Evolutionary conservation across 441 rosid species (phyloP).

Genomic region (Francoa sonchifolia): DNA sequence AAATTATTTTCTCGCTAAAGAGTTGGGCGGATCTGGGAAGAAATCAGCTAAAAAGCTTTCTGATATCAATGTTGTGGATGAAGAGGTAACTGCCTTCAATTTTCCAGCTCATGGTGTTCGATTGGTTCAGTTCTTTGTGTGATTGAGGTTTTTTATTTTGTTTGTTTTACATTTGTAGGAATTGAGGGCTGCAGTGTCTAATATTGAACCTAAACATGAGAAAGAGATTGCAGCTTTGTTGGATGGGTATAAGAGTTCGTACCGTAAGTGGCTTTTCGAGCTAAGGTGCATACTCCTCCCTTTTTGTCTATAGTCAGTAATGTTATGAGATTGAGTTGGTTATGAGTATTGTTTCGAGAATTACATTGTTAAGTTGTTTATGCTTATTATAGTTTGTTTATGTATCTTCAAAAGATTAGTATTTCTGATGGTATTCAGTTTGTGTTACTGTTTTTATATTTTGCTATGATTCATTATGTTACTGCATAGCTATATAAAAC

Average conservation of each 20-base stretch:
- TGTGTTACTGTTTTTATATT: too few relatives aligned
- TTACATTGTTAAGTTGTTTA: too few relatives aligned
- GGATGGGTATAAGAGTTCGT: conserved; percentile 46
- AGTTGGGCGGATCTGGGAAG: conserved; percentile 42
- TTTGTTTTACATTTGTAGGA: conserved; percentile 27
- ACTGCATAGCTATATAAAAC: too few relatives aligned
- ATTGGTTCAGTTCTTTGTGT: neutral
- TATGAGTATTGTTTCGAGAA: neutral
- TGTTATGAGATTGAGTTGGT: neutral
- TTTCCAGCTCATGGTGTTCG: neutral
- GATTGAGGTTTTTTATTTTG: neutral
- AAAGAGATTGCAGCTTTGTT: conserved; percentile 44
- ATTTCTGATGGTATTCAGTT: too few relatives aligned
- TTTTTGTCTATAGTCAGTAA: neutral
- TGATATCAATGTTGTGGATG: conserved; percentile 65
- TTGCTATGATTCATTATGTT: too few relatives aligned
- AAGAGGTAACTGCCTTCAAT: conserved; percentile 36
- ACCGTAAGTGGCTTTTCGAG: conserved; percentile 62
- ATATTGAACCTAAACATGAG: conserved; percentile 50
- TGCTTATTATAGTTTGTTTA: too few relatives aligned
- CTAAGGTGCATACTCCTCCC: conserved; percentile 33
- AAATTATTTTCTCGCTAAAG: conserved; percentile 85
- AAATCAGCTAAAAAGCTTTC: conserved; percentile 50
- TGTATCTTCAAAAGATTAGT: too few relatives aligned
- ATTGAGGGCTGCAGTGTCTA: conserved; percentile 45